Base-by-base conservation (phyloP, 129 eudicot genomes). In the Ambrosia trifida region DNA sequence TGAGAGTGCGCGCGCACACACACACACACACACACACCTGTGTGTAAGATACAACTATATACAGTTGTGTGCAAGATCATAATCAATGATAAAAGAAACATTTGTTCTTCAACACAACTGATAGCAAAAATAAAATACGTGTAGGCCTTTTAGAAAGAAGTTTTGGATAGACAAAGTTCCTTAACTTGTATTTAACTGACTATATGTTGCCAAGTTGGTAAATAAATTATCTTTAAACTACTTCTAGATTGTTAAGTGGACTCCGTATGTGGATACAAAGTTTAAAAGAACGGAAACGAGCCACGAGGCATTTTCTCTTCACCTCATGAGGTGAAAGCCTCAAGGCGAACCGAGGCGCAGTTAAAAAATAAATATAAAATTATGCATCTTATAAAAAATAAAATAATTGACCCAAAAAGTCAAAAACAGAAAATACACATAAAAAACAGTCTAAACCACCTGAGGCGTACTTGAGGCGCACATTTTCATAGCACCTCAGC, bases 211-310 rank as follows among this genome's bases (percentile, higher is more conserved):
- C 28, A 24, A 24, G 28, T 32, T 46, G 36, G 47, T 61, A 46
- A 32, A 7, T 8, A 61, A 1, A 12, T 35, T 24, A 64, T 63
- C 32, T 74, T 38, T 38, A 50, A 73, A 73, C 63, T 64, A 60
- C 46, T 64, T 63, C 41, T 35, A 65, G 14, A 65, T 43, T 31
- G 40, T 66, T 65, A 18, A 5, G 66, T 53, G 53, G 66, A 63
- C 70, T 62, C 30, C 61, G 19, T 73, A 9, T 28, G 38, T 73
- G 50, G 16, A 53, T 35, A 28, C n/a, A n/a, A n/a, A n/a, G n/a
- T n/a, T n/a, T n/a, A n/a, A n/a, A n/a, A n/a, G n/a, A n/a, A n/a
- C n/a, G n/a, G n/a, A n/a, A n/a, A n/a, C n/a, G n/a, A n/a, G n/a
- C n/a, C n/a, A n/a, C n/a, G n/a, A n/a, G n/a, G n/a, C n/a, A n/a